Evolutionary conservation across 2,329 filamentous ascomycete species (phyloP), one percentile per base, ranked within the genome.

Genomic region (Cephalotrichum gorgonifer): DNA sequence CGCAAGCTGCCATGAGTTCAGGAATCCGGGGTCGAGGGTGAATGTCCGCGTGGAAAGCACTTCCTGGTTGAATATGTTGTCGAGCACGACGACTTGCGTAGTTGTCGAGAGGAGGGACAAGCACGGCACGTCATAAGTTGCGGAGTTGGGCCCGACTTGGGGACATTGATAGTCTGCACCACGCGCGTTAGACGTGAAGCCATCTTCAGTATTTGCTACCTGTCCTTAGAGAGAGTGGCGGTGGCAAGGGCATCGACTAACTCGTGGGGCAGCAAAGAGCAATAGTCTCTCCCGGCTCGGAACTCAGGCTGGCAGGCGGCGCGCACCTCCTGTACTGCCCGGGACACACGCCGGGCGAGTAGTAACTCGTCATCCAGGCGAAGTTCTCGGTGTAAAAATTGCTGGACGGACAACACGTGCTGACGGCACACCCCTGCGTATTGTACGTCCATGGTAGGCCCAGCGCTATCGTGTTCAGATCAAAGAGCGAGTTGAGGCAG

Each of bases 361-460:
- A 43, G n/a, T 43, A 43, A 22, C 41, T 43, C 41, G 41, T 25
- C 41, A 43, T 43, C 41, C 41, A 43, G 15, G 41, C 41, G n/a
- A n/a, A 43, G 41, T 20, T 22, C 41, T 43, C 41, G 6, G 41
- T 43, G n/a, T 43, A 43, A 22, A 43, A 43, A 14, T 25, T 20
- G n/a, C 25, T 22, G 23, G 17, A 43, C n/a, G 41, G 41, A 15
- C 17, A 43, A 22, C 41, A 43, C 23, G 41, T 43, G 14, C 8
- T 22, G 7, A 43, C 41, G 17, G 41, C 41, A 22, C 41, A 43
- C 9, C 41, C 41, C 41, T 22, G n/a, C 17, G 41, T 43, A 15
- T 43, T 25, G 15, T 3, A 43, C 3, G 41, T 43, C 22, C 41
- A 43, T n/a, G n/a, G n/a, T n/a, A n/a, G 35, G 35, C 35, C 35